Base-by-base conservation (phyloP, 306 rosid genomes). In the Lotus japonicus region DNA sequence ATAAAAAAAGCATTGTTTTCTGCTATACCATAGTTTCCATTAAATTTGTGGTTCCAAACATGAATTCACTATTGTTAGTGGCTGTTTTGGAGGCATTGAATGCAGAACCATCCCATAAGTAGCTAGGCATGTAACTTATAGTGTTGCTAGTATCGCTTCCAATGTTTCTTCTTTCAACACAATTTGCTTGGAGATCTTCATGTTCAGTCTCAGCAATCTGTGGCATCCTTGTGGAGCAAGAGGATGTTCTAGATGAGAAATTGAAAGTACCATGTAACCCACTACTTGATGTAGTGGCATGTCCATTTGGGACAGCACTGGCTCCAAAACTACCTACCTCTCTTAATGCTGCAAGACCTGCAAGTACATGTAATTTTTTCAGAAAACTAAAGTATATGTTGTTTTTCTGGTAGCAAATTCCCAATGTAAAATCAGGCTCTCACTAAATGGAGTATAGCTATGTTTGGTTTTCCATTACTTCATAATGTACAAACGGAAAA, bases 71-170 rank as follows among this genome's bases (percentile, higher is more conserved):
- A 41, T 53, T 76, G 58, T 69, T 81, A 55, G 64, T 66, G 11
- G 80, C 73, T 58, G 82, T 63, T 77, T 82, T 81, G 39, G 82
- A 48, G 71, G 68, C 76, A 76, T 15, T 68, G 68, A 77, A 80
- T 45, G 78, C n/a, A 53, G 92, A 78, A 81, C 13, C 74, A 11
- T 48, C 86, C 95, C 87, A 85, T 9, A 86, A 66, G 70, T 83
- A 82, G 65, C 2, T 61, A 39, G 83, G 31, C 31, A 26, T 26
- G 31, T 26, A 26, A 26, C 4, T 2, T 26, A 2, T 26, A 26
- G 31, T 26, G 31, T 2, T 26, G 31, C 31, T 4, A 26, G 2
- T 26, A 26, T 82, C 84, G 3, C 3, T 21, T 21, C 26, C 26
- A 1, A 21, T 21, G 26, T 21, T 21, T 21, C 26, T 21, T 1